Evolutionary conservation across 495 filamentous ascomycete genomes (phyloP).

Genomic region (Lasiosphaeriaceae sp.): DNA sequence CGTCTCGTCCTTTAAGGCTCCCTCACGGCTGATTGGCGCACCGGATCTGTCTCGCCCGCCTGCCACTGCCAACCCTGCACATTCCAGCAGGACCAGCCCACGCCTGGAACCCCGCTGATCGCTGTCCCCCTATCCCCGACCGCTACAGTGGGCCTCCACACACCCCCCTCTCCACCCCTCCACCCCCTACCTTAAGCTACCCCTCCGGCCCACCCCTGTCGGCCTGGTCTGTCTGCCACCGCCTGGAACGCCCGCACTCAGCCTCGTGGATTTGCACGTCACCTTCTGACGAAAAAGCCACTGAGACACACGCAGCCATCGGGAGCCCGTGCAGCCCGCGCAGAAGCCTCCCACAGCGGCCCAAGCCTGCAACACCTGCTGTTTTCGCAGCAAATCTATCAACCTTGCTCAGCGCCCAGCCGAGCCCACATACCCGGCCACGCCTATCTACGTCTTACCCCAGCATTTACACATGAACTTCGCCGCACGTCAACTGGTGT

Average conservation of each 20-base stretch:
- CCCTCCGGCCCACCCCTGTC: constrained; percentile 20
- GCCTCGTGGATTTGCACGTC: constrained; percentile 36
- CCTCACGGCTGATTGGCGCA: constrained; percentile 16
- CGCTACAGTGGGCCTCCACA: constrained; percentile 24
- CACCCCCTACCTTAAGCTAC: constrained; percentile 10
- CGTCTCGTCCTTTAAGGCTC: background rate
- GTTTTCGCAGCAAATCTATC: constrained; percentile 16
- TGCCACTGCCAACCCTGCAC: constrained; percentile 18
- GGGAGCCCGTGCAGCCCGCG: constrained; percentile 18
- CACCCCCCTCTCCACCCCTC: constrained; percentile 7
- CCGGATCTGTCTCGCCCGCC: background rate
- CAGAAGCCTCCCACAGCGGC: constrained; percentile 20
- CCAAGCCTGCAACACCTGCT: constrained; percentile 20
- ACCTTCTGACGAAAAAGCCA: constrained; percentile 27
- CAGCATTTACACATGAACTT: constrained; percentile 18
- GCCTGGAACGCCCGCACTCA: constrained; percentile 30
- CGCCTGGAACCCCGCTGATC: constrained; percentile 27
- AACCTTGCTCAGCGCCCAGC: constrained; percentile 13
- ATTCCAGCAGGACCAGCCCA: constrained; percentile 25
- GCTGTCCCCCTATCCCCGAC: constrained; percentile 20
- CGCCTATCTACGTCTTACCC: constrained; percentile 10
- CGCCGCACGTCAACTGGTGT: constrained; percentile 24
- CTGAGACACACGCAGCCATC: constrained; percentile 30
- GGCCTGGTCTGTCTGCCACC: constrained; percentile 26
- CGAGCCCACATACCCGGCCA: constrained; percentile 14